Evolutionary conservation across 2,329 filamentous ascomycete genomes (phyloP).

Genomic region (Alternaria sp.): DNA sequence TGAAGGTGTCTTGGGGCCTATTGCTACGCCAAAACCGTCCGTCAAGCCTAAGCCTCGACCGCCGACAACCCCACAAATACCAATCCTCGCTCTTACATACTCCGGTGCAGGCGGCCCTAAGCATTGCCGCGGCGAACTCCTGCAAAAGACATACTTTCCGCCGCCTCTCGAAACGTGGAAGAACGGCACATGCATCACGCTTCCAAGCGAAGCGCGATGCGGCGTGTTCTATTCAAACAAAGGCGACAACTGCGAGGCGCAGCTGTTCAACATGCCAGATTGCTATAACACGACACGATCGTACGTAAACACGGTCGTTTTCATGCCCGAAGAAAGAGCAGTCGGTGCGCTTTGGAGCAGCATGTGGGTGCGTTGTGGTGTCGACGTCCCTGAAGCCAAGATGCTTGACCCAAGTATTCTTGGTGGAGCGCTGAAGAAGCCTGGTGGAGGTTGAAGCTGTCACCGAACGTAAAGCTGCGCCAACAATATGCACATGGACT

Average conservation of each 20-base stretch:
- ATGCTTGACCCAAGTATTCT: constrained; percentile 39
- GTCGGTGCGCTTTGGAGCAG: constrained; percentile 44
- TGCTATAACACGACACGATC: constrained; percentile 38
- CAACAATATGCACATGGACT: neutral
- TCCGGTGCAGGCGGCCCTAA: constrained; percentile 43
- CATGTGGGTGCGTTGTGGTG: constrained; percentile 44
- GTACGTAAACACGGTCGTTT: constrained; percentile 44
- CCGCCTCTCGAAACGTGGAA: constrained; percentile 34
- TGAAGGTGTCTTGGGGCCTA: constrained; percentile 34
- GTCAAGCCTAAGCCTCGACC: constrained; percentile 12
- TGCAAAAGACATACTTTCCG: constrained; percentile 34
- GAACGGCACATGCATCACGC: constrained; percentile 41
- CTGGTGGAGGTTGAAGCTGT: constrained; percentile 23
- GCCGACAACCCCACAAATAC: constrained; percentile 25
- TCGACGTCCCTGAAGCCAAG: constrained; percentile 36
- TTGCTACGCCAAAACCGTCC: constrained; percentile 18
- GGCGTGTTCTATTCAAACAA: constrained; percentile 44
- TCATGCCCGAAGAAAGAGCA: constrained; percentile 44
- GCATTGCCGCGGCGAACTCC: constrained; percentile 41
- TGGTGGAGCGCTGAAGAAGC: constrained; percentile 36
- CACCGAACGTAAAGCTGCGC: neutral
- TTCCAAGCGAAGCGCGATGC: constrained; percentile 40
- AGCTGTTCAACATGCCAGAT: constrained; percentile 37
- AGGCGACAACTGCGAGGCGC: constrained; percentile 44
- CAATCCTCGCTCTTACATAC: constrained; percentile 43